A percentile compares a stretch with the other conserved stretches of the same genome.
Conservation (phyloP, 768 basidiomycete species). For the Wakefieldia striispora region DNA sequence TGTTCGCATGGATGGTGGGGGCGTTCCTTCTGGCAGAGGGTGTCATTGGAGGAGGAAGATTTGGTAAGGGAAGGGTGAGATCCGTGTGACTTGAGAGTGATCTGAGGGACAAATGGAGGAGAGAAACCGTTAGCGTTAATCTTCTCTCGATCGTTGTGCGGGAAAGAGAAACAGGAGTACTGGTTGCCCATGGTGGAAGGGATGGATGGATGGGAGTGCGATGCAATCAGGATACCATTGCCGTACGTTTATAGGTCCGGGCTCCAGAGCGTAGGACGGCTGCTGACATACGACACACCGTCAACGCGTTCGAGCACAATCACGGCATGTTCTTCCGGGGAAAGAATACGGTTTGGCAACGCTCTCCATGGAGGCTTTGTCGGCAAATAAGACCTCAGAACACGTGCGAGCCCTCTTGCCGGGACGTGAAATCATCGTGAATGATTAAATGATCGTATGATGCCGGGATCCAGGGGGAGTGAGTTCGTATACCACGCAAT, state of each 20-base stretch:
- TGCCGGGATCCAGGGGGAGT: no score
- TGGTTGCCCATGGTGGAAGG: slow-evolving; percentile 30
- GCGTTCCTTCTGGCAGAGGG: slow-evolving; percentile 33
- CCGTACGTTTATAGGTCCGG: slow-evolving; percentile 16
- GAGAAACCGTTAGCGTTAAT: slow-evolving; percentile 8
- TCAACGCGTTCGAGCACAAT: no score
- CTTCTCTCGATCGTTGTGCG: slow-evolving; percentile 1
- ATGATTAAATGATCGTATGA: no score
- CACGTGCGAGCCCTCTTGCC: no score
- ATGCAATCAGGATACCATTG: background rate
- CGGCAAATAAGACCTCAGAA: no score
- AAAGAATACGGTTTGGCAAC: no score
- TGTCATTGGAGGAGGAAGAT: slow-evolving; percentile 40
- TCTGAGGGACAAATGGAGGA: slow-evolving; percentile 26
- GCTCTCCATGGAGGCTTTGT: no score
- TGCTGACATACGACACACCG: no score
- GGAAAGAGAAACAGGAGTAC: slow-evolving; percentile 20
- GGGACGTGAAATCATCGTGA: no score
- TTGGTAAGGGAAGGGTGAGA: slow-evolving; percentile 34
- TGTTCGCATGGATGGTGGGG: slow-evolving; percentile 9
- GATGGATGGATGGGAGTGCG: background rate
- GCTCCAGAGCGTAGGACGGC: background rate
- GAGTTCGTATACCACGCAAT: no score
- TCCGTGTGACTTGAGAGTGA: slow-evolving; percentile 41
- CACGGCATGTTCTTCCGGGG: no score